Evolutionary conservation across 208 protist species (phyloP).

Genomic region (Acanthamoeba healyi): DNA sequence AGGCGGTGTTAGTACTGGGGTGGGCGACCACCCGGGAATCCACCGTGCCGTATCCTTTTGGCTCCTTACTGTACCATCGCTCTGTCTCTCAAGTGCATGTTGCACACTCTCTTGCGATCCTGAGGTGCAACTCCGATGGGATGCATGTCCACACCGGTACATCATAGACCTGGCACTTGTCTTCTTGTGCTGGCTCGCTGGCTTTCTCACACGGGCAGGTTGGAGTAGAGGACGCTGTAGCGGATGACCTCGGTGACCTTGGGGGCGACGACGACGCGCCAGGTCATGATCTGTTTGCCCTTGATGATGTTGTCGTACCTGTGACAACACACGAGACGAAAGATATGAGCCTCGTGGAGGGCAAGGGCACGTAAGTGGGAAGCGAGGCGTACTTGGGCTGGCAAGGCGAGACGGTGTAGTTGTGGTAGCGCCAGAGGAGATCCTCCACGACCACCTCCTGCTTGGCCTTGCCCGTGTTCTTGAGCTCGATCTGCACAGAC

Average conservation of each 20-base stretch:
- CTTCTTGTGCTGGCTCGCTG: background rate
- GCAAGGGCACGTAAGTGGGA: background rate
- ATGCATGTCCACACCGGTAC: too few relatives aligned
- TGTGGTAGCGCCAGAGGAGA: slow-evolving; percentile 28
- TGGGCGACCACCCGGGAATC: too few relatives aligned
- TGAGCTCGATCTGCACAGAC: slow-evolving; percentile 23
- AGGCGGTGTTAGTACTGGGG: too few relatives aligned
- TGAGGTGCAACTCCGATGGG: too few relatives aligned
- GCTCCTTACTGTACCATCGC: too few relatives aligned
- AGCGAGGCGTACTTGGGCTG: slow-evolving; percentile 27
- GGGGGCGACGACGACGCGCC: background rate
- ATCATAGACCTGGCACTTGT: too few relatives aligned
- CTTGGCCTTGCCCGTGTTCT: background rate
- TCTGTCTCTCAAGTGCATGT: too few relatives aligned
- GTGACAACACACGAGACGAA: background rate
- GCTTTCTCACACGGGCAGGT: too few relatives aligned
- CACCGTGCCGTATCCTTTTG: too few relatives aligned
- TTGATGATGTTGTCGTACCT: background rate
- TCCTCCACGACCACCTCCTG: slow-evolving; percentile 41
- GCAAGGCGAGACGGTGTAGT: slow-evolving; percentile 45
- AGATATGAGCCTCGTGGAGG: too few relatives aligned
- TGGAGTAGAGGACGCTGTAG: slow-evolving; percentile 42
- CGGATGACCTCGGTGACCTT: background rate
- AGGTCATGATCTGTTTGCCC: slow-evolving; percentile 5
- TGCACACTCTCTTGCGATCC: too few relatives aligned